These are phyloP conservation scores for Kalaharituber pfeilii DNA, from an alignment of 2,329 filamentous ascomycete genomes.

Conservation along the genomic window DNA sequence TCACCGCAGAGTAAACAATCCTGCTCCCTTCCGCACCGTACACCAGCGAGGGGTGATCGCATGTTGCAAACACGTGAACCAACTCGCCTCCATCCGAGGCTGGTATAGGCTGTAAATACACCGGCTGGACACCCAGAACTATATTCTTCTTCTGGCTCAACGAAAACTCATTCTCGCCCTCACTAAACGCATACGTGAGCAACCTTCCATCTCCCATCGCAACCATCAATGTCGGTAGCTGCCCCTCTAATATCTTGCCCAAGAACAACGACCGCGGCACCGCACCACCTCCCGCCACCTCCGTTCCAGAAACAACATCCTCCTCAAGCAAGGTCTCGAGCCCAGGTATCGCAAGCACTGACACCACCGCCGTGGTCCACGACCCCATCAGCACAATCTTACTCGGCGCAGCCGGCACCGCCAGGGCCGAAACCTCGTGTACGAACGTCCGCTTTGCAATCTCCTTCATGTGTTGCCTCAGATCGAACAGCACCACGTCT, in stretches of 20 bases:
- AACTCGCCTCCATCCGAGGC: slow-evolving; percentile 40
- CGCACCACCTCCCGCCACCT: slow-evolving; percentile 47
- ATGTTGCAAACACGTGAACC: slow-evolving; percentile 77
- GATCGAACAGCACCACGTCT: slow-evolving; percentile 50
- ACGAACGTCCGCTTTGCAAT: slow-evolving; percentile 44
- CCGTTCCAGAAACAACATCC: slow-evolving; percentile 38
- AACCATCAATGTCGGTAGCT: slow-evolving; percentile 62
- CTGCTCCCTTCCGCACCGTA: slow-evolving; percentile 76
- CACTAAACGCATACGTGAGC: slow-evolving; percentile 59
- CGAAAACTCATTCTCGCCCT: slow-evolving; percentile 35
- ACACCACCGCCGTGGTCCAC: slow-evolving; percentile 67
- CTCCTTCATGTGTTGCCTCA: slow-evolving; percentile 41
- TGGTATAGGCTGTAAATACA: slow-evolving; percentile 62
- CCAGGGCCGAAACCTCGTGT: slow-evolving; percentile 64
- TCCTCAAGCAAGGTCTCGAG: slow-evolving; percentile 50
- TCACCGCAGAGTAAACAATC: slow-evolving; percentile 84
- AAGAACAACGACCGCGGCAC: slow-evolving; percentile 70
- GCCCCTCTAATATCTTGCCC: slow-evolving; percentile 51
- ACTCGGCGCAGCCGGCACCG: slow-evolving; percentile 47
- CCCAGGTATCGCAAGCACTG: slow-evolving; percentile 50
- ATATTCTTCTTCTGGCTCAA: slow-evolving; percentile 63
- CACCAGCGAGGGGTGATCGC: slow-evolving; percentile 84
- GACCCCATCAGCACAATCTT: slow-evolving; percentile 66
- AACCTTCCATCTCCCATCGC: slow-evolving; percentile 88
- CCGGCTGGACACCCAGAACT: slow-evolving; percentile 69